A percentile compares a stretch with the other conserved stretches of the same genome.
phyloP scores from a whole-genome alignment of 78 protist species.

The Dictyostelium intermedium region DNA sequence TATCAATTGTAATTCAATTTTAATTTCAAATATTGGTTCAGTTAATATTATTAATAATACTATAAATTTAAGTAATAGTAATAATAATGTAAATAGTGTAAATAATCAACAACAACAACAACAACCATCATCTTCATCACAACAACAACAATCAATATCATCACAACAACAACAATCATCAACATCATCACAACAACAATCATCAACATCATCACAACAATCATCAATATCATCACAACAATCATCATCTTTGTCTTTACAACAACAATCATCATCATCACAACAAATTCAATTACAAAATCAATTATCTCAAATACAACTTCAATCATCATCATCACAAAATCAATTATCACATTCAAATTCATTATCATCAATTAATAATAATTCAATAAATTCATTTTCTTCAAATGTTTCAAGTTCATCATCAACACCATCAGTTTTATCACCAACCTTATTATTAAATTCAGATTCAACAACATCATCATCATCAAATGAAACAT shows the following conservation, averaged over 20 bases:
- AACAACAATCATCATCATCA: background rate
- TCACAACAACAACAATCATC: background rate
- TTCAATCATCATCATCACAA: background rate
- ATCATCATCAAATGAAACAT: background rate
- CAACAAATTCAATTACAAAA: too few relatives aligned
- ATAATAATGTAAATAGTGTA: background rate
- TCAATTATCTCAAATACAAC: background rate
- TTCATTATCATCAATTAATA: background rate
- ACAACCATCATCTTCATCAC: too few relatives aligned
- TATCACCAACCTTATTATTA: background rate
- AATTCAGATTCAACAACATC: background rate
- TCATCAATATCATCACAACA: background rate
- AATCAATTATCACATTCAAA: background rate
- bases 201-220: background rate
- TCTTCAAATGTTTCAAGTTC: background rate
- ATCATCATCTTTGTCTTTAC: background rate
- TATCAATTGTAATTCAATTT: constrained; percentile 7
- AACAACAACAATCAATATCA: too few relatives aligned
- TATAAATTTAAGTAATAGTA: background rate
- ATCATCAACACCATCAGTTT: constrained; percentile 11
- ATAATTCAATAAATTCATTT: background rate
- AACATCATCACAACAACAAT: background rate
- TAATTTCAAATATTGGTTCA: background rate
- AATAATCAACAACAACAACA: background rate
- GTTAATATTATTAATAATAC: background rate